Base-by-base conservation (phyloP, 106 monocot species). In the Acorus calamus region DNA sequence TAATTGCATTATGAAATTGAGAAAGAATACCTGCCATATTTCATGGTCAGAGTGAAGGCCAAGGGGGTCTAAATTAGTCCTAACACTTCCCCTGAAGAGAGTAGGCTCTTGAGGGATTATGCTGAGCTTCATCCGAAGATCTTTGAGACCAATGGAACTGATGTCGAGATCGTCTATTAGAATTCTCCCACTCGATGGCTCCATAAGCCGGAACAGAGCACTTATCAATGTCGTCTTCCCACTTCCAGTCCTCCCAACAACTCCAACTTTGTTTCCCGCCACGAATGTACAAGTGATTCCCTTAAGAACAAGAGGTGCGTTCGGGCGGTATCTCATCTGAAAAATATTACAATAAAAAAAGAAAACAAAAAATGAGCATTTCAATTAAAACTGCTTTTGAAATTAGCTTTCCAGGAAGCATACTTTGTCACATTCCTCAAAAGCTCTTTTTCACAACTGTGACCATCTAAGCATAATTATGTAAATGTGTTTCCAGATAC, bases 41-140 rank as follows among this genome's bases (percentile, higher is more conserved):
- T 83, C 80, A 65, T 78, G 59, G 53, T 90, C 83, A 14, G 79
- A 60, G 67, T 78, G 71, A 28, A 72, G 54, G 12, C 76, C 80
- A 2, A 90, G 78, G 45, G 90, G 90, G 62, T 90, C 90, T 60
- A 90, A 62, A 56, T 90, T 90, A 46, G 70, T 86, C 7, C 90
- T 47, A 8, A 90, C 68, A 3, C 68, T 90, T 14, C 90, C 90
- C 49, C 78, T 65, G 64, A 86, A 90, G 45, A 90, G 80, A 44
- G 83, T 83, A 41, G 90, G 80, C 53, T 90, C 90, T 67, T 90
- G 86, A 44, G 90, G 90, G 46, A 90, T 90, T 50, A 90, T 90
- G 60, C 90, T 83, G 4, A 90, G 70, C 49, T 83, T 90, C 58
- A 76, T 73, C 48, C 90, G 79, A 47, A 86, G 68, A 69, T 90